Percentiles rank a stretch among this genome's conserved stretches.
phyloP scores from a whole-genome alignment of 805 yeast genomes.

The Saccharomycopsis amapae region DNA sequence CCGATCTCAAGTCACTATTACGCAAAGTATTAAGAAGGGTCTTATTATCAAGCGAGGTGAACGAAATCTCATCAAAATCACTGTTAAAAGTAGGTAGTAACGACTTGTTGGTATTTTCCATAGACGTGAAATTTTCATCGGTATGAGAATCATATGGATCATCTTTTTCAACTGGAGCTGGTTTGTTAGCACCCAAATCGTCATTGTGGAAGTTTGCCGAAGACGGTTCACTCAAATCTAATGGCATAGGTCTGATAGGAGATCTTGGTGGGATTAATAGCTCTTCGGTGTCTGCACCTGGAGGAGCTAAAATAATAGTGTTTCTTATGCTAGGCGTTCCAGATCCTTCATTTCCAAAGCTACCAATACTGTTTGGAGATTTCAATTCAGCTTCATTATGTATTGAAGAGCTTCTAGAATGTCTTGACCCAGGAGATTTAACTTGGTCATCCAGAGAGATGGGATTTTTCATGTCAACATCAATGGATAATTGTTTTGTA shows the following conservation, averaged over 20 bases:
- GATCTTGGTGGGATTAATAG: slow-evolving; percentile 16
- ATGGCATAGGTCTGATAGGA: slow-evolving; percentile 14
- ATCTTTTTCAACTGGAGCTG: background rate
- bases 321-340: background rate
- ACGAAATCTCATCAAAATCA: slow-evolving; percentile 3
- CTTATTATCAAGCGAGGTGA: slow-evolving; percentile 18
- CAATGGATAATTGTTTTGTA: background rate
- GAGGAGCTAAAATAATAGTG: background rate
- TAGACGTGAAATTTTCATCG: background rate
- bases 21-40: slow-evolving; percentile 15
- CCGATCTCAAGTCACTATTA: slow-evolving; percentile 17
- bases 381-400: slow-evolving; percentile 5
- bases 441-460: background rate
- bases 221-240: background rate
- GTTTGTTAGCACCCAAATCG: background rate
- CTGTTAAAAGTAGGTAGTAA: too few species aligned
- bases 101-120: background rate
- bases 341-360: too few species aligned
- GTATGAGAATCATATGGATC: background rate
- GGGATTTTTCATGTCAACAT: background rate
- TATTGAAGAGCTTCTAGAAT: slow-evolving; percentile 11
- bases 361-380: too few species aligned
- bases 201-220: background rate
- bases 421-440: background rate
- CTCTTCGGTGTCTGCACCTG: background rate